Base-by-base conservation (phyloP, 1,284 basidiomycete species). In the Trametes polyzona region DNA sequence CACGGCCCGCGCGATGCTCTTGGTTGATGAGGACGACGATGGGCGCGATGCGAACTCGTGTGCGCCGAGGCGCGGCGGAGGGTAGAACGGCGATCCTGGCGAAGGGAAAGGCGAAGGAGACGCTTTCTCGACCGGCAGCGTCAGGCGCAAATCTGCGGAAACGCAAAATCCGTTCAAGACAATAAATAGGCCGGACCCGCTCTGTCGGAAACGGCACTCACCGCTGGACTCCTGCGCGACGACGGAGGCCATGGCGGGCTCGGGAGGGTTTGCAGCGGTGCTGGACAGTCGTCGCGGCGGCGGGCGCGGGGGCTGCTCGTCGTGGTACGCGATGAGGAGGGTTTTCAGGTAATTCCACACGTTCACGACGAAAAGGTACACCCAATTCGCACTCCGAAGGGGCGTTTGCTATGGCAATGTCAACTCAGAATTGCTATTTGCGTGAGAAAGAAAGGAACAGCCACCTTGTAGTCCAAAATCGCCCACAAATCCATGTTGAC, bases 101-200 rank as follows among this genome's bases (percentile, higher is more conserved):
- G 84, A 86, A 1, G 87, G 87, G 66, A 88, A 88, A 4, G 86
- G 84, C 9, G 83, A 83, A 0, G 80, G 74, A 24, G 81, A 76
- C 9, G 78, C 73, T 26, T 73, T 71, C 61, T 80, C 76, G 47
- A 81, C 66, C 33, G 76, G 73, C 55, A 83, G 73, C 9, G 79
- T 79, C 42, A 83, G 76, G 51, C 76, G 71, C 52, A 65, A 52
- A 61, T 73, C 72, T 72, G 64, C 46, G 44, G 46, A 41, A 57
- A 58, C 37, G 54, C 54, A 43, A 43, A 47, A 46, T 37, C 42
- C 33, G 49, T 39, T 41, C 56, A 51, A 47, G 33, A 61, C 61
- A 58, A 58, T 56, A 53, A 59, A 58, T 63, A 60, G 59, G 56
- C 55, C 52, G 58, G 47, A 37, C 27, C 47, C 54, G 39, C 9